Conservation (phyloP, 225 moss, liverwort and hornwort genomes). For the Antitrichia curtipendula region DNA sequence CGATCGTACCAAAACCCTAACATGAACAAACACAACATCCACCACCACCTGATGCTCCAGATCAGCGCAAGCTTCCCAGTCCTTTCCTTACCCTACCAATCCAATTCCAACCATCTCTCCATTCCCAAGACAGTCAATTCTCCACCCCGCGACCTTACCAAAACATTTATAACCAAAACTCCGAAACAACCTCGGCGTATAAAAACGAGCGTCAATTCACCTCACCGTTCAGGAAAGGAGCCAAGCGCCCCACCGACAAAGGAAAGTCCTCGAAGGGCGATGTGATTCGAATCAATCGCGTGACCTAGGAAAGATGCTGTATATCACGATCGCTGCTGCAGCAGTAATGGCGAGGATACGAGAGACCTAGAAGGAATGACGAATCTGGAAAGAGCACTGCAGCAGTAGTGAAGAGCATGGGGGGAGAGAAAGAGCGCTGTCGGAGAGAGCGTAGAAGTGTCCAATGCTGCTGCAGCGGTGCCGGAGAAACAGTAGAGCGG, state of each 20-base stretch:
- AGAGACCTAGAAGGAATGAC: not conserved
- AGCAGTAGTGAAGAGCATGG: not conserved
- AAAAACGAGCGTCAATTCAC: not conserved
- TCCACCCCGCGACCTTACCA: not conserved
- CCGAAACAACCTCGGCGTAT: not conserved
- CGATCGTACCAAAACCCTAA: conserved; percentile 21
- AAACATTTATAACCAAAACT: not conserved
- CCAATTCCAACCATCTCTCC: conserved; percentile 1
- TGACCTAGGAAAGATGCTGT: not conserved
- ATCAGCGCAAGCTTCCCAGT: not conserved
- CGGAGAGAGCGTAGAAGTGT: not conserved
- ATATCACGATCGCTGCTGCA: not conserved
- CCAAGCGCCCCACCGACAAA: not conserved
- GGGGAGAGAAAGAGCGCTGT: not conserved
- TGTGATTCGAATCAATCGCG: not conserved
- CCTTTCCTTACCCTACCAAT: conserved; percentile 1
- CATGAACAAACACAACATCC: not conserved
- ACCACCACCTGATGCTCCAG: not conserved
- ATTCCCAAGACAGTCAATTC: not conserved
- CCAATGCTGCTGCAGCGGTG: not conserved
- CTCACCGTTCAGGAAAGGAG: not conserved
- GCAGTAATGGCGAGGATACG: not conserved
- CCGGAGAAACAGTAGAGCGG: not conserved
- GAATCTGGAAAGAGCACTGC: not conserved
- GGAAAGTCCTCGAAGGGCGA: not conserved